Conservation (phyloP, 2,329 filamentous ascomycete species). For the Hymenoscyphus albidus region DNA sequence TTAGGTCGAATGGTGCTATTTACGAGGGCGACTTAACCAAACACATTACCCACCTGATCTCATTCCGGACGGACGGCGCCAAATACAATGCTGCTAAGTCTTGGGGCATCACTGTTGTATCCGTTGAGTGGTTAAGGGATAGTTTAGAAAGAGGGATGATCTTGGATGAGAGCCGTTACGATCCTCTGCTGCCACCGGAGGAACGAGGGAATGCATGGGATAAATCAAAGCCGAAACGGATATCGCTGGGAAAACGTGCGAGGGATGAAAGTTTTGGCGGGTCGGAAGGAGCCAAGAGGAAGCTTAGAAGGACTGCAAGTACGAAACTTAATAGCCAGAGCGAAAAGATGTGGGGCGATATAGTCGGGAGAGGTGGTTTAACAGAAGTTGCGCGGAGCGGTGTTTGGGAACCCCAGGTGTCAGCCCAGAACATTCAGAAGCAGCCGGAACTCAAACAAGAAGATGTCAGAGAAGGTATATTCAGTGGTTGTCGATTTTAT, state of each 20-base stretch:
- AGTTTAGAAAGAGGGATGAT: slow-evolving; percentile 85
- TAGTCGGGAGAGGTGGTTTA: slow-evolving; percentile 53
- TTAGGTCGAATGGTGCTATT: slow-evolving; percentile 70
- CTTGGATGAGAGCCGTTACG: slow-evolving; percentile 79
- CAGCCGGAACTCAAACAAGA: background rate
- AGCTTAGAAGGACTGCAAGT: slow-evolving; percentile 83
- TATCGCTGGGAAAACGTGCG: slow-evolving; percentile 54
- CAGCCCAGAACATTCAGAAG: background rate
- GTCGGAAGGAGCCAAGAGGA: slow-evolving; percentile 62
- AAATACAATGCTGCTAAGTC: slow-evolving; percentile 85
- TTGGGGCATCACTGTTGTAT: slow-evolving; percentile 79
- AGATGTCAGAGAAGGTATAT: slow-evolving; percentile 36
- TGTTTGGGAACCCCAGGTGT: slow-evolving; percentile 26
- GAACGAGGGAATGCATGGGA: slow-evolving; percentile 78
- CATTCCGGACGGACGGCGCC: slow-evolving; percentile 71
- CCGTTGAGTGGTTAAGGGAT: slow-evolving; percentile 79
- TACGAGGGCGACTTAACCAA: slow-evolving; percentile 88
- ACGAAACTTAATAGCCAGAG: slow-evolving; percentile 76
- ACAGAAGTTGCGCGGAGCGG: slow-evolving; percentile 31
- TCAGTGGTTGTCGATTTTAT: slow-evolving; percentile 40
- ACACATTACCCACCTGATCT: slow-evolving; percentile 82
- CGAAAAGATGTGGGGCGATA: slow-evolving; percentile 86
- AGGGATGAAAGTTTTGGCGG: slow-evolving; percentile 46
- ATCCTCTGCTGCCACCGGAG: slow-evolving; percentile 65
- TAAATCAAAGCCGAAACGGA: slow-evolving; percentile 45